Conservation (phyloP, 306 rosid species). For the Cucurbita argyrosperma region DNA sequence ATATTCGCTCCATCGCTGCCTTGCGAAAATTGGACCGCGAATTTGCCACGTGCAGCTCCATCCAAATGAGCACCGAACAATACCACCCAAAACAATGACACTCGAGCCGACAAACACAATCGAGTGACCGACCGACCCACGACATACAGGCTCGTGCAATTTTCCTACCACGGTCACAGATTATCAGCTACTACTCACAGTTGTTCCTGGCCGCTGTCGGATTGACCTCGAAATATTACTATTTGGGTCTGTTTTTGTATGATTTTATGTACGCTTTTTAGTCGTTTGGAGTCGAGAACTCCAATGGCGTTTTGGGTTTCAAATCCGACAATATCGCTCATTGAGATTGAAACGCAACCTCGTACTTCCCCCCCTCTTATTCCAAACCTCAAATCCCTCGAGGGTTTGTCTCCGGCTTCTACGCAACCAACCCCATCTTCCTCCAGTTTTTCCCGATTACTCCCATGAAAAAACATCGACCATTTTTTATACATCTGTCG, state of each 20-base stretch:
- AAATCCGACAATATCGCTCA: too few species aligned
- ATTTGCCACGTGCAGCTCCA: conserved; percentile 4
- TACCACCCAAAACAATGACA: not conserved
- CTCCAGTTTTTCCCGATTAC: not conserved
- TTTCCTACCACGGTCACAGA: too few species aligned
- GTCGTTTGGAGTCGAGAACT: not conserved
- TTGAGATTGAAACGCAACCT: too few species aligned
- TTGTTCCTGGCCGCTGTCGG: too few species aligned
- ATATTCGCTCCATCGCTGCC: not conserved
- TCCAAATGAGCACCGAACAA: not conserved
- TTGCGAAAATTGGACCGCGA: not conserved
- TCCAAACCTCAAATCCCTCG: not conserved
- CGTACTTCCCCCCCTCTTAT: too few species aligned
- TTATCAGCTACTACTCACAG: too few species aligned
- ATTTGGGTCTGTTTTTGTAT: not conserved
- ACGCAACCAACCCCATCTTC: not conserved
- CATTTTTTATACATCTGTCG: not conserved
- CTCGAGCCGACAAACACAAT: not conserved
- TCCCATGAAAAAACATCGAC: not conserved
- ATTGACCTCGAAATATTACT: not conserved
- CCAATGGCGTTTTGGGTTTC: not conserved
- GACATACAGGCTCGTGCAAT: too few species aligned
- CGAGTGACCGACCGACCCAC: too few species aligned
- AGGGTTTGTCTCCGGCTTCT: not conserved
- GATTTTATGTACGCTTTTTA: not conserved